Evolutionary conservation across 257 asterid species (phyloP), one percentile per base, ranked within the genome.

Genomic region (Lycium barbarum): DNA sequence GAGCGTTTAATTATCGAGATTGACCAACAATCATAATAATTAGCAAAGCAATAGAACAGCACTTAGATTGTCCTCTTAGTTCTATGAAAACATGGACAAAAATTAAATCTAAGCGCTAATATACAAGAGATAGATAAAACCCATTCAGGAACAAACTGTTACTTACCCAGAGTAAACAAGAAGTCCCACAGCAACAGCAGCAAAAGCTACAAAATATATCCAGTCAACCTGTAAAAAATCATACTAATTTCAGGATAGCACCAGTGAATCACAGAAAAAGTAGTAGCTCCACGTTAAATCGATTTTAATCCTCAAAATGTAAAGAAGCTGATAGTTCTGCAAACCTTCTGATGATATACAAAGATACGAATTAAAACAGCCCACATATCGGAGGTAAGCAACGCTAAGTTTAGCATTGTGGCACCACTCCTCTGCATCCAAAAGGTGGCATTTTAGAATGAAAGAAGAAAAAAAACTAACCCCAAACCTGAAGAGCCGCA

Each of bases 361-460:
- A 95, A 95, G 85, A 93, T 91, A 47, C 99, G 97, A 88, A 95
- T 95, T 81, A 94, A 40, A 83, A 95, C 98, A 12, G 99, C 98
- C 99, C 99, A 95, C 99, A 95, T 94, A 84, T 95, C 99, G 22
- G 99, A 95, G 82, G 99, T 94, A 81, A 95, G 97, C 85, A 95
- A 89, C 20, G 99, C 94, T 78, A 95, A 89, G 81, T 95, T 95
- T 17, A 95, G 89, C 99, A 95, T 94, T 36, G 99, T 90, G 40
- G 99, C 85, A 79, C 99, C 99, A 88, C 93, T 94, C 33, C 92
- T 90, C 99, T 95, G 97, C 94, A 90, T 1, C 35, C 45, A 49
- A 65, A 66, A 84, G 65, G 71, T 36, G 76, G 58, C 36, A 81
- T 57, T 49, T 78, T 57, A 83, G 82, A 51, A 55, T 7, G 4